Evolutionary conservation across 805 yeast species (phyloP).

Genomic region (Saccharomycopsis selenospora): DNA sequence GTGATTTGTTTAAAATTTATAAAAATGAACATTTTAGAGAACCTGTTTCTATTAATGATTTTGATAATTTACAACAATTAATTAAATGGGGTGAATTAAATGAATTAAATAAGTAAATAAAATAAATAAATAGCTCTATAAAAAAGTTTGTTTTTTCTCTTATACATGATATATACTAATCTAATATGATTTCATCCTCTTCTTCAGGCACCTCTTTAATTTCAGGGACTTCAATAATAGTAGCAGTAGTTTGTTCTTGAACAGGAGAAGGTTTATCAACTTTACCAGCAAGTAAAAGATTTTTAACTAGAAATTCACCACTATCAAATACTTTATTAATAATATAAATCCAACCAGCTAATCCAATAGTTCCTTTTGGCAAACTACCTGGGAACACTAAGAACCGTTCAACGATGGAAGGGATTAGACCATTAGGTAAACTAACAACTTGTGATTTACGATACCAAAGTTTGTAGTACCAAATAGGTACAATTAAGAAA

Average conservation of each 20-base stretch:
- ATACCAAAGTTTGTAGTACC: constrained; percentile 44
- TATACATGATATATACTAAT: not conserved
- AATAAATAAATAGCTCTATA: not conserved
- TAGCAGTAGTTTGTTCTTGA: not conserved
- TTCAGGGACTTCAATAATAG: not conserved
- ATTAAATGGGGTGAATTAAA: constrained; percentile 21
- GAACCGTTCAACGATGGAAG: constrained; percentile 45
- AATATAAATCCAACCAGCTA: constrained; percentile 38
- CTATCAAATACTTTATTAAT: constrained; percentile 28
- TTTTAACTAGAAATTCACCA: constrained; percentile 43
- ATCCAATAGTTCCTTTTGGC: constrained; percentile 37
- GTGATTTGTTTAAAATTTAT: constrained; percentile 9
- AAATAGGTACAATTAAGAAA: constrained; percentile 32
- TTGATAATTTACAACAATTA: constrained; percentile 25
- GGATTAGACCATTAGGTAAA: constrained; percentile 52
- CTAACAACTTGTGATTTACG: constrained; percentile 49
- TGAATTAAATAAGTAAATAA: constrained; percentile 13
- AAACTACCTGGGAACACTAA: constrained; percentile 55
- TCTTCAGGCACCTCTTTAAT: too few relatives aligned
- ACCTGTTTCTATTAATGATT: constrained; percentile 24
- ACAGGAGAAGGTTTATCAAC: not conserved
- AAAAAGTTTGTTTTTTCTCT: not conserved
- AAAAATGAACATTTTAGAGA: constrained; percentile 20
- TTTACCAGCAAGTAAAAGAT: constrained; percentile 2
- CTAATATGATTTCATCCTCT: not conserved